phyloP scores from a whole-genome alignment of 1,139 yeast species.

The Candida mesenterica region DNA sequence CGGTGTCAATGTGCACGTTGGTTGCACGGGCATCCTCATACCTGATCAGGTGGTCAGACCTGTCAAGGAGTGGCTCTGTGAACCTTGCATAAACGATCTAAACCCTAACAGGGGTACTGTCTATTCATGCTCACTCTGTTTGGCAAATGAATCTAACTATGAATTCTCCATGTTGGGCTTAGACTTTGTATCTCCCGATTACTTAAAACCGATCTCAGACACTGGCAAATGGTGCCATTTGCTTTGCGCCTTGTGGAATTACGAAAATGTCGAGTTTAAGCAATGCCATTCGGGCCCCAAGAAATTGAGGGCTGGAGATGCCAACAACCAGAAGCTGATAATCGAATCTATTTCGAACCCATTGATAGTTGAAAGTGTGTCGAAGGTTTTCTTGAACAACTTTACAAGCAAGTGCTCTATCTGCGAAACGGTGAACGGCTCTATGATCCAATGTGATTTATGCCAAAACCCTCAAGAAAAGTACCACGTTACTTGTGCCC shows the following conservation, averaged over 20 bases:
- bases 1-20: slow-evolving; percentile 66
- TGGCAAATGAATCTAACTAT: slow-evolving; percentile 49
- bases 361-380: slow-evolving; percentile 30
- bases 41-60: slow-evolving; percentile 24
- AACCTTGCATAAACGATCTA: slow-evolving; percentile 70
- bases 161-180: slow-evolving; percentile 45
- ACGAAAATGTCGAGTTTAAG: slow-evolving; percentile 23
- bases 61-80: slow-evolving; percentile 71
- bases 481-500: slow-evolving; percentile 71
- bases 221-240: slow-evolving; percentile 80
- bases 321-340: slow-evolving; percentile 27
- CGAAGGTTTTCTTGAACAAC: slow-evolving; percentile 28
- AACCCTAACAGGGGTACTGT: slow-evolving; percentile 57
- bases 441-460: slow-evolving; percentile 30
- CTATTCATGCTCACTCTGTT: slow-evolving; percentile 69
- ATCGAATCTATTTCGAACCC: slow-evolving; percentile 20
- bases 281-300: slow-evolving; percentile 2
- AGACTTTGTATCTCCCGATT: slow-evolving; percentile 53
- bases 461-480: slow-evolving; percentile 20
- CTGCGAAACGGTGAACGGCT: slow-evolving; percentile 31
- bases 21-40: slow-evolving; percentile 61
- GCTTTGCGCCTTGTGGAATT: slow-evolving; percentile 62
- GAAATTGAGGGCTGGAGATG: slow-evolving; percentile 23
- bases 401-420: slow-evolving; percentile 25
- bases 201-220: slow-evolving; percentile 64